phyloP scores from a whole-genome alignment of 2,329 filamentous ascomycete genomes.

The Ceratocystis cacaofunesta region DNA sequence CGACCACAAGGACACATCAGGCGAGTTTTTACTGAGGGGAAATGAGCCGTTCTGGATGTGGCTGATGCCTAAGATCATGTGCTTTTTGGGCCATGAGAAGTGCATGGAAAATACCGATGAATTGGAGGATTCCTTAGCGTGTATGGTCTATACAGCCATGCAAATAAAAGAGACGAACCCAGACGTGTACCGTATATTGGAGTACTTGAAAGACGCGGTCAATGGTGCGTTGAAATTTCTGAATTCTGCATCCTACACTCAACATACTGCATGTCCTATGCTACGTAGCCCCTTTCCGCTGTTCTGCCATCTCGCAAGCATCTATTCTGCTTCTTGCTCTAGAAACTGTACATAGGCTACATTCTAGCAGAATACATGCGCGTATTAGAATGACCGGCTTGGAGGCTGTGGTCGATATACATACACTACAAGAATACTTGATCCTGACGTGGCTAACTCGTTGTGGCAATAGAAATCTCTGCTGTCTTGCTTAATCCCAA shows the following conservation, averaged over 20 bases:
- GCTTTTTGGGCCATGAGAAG: conserved; percentile 38
- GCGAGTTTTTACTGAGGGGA: conserved; percentile 36
- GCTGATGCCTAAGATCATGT: conserved; percentile 44
- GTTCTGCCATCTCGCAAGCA: no score
- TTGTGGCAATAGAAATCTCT: conserved; percentile 12
- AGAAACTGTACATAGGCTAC: neutral
- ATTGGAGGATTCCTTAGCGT: conserved; percentile 15
- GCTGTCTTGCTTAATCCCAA: conserved; percentile 14
- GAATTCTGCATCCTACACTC: neutral
- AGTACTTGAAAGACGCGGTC: conserved; percentile 16
- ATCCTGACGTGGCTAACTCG: conserved; percentile 5
- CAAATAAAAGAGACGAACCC: conserved; percentile 13
- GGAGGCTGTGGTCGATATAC: no score
- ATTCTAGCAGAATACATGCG: neutral
- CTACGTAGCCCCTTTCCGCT: no score
- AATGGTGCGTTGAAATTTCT: conserved; percentile 12
- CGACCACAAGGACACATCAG: conserved; percentile 29
- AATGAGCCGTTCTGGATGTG: conserved; percentile 50
- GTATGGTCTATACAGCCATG: conserved; percentile 15
- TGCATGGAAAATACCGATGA: conserved; percentile 22
- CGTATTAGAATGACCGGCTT: neutral
- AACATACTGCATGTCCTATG: no score
- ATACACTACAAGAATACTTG: neutral
- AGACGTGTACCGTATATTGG: conserved; percentile 14
- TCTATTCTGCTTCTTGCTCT: neutral